Conservation (phyloP, 148 eudicot genomes). For the Silene latifolia region DNA sequence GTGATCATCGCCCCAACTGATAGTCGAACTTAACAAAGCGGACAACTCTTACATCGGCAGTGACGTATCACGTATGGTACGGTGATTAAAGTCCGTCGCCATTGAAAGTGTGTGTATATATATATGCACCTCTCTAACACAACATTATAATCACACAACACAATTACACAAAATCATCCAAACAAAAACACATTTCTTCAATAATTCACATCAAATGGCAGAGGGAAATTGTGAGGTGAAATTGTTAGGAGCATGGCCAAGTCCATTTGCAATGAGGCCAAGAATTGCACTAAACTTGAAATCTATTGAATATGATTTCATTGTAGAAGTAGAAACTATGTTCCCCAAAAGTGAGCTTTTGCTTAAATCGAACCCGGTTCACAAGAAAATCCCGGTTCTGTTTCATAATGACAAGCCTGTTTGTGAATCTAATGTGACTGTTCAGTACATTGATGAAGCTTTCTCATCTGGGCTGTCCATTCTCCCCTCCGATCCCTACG, state of each 20-base stretch:
- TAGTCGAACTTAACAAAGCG: no score
- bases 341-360: constrained; percentile 50
- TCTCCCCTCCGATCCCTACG: no score
- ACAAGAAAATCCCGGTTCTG: constrained; percentile 65
- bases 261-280: constrained; percentile 48
- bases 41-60: no score
- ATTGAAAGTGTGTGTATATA: no score
- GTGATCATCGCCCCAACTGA: no score
- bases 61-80: no score
- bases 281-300: constrained; percentile 49
- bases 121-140: no score
- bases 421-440: constrained; percentile 59
- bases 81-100: no score
- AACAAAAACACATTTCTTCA: no score
- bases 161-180: no score
- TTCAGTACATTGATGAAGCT: constrained; percentile 31
- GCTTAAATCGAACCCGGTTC: constrained; percentile 49
- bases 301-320: constrained; percentile 39
- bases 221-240: constrained; percentile 29
- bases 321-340: constrained; percentile 32
- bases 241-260: constrained; percentile 41
- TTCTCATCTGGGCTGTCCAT: no score
- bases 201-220: neutral
- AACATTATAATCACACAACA: no score
- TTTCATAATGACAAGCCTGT: constrained; percentile 46